Conservation (phyloP, 805 yeast species). For the Schwanniomyces pseudopolymorphus region DNA sequence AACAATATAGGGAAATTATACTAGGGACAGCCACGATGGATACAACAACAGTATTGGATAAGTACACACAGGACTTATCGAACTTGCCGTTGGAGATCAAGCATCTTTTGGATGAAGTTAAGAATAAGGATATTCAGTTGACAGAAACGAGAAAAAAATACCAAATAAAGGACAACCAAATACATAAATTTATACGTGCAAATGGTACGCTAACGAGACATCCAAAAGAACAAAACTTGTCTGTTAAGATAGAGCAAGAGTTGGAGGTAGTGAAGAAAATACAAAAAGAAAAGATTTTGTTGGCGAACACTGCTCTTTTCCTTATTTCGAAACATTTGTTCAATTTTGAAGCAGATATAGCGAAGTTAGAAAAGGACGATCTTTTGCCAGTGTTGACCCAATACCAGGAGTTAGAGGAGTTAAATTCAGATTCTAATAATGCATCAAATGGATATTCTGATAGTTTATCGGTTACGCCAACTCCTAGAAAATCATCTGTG, state of each 20-base stretch:
- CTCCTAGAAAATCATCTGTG: slow-evolving; percentile 24
- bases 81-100: slow-evolving; percentile 87
- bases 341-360: slow-evolving; percentile 72
- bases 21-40: slow-evolving; percentile 64
- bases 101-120: slow-evolving; percentile 75
- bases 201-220: slow-evolving; percentile 79
- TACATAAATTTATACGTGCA: slow-evolving; percentile 79
- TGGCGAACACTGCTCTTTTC: slow-evolving; percentile 83
- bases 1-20: background rate
- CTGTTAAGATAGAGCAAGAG: slow-evolving; percentile 67
- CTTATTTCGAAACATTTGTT: slow-evolving; percentile 72
- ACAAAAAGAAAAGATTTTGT: slow-evolving; percentile 74
- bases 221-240: slow-evolving; percentile 74
- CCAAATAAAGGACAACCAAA: slow-evolving; percentile 69
- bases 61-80: slow-evolving; percentile 60
- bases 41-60: slow-evolving; percentile 68
- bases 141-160: slow-evolving; percentile 66
- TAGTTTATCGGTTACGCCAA: slow-evolving; percentile 26
- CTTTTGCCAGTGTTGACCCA: slow-evolving; percentile 57
- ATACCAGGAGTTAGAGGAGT: slow-evolving; percentile 19
- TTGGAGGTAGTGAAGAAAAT: slow-evolving; percentile 56
- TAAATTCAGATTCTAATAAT: slow-evolving; percentile 11
- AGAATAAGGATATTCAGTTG: slow-evolving; percentile 63
- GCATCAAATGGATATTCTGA: slow-evolving; percentile 19
- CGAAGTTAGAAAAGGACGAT: slow-evolving; percentile 78